phyloP scores from a whole-genome alignment of 2,329 filamentous ascomycete genomes.

The Botryotinia globosa region DNA sequence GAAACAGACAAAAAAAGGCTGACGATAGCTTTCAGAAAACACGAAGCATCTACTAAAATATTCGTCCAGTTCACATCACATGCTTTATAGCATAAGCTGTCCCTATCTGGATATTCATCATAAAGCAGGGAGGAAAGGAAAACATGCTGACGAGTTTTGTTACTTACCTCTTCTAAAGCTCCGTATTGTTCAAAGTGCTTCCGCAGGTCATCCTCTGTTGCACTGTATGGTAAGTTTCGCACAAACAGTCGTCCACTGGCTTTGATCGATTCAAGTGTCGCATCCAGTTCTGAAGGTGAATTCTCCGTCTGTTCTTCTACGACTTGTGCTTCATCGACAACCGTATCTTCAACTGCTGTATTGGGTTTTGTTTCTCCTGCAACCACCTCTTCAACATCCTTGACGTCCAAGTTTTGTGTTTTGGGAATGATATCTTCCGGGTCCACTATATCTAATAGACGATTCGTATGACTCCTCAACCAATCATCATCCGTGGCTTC shows the following conservation, averaged over 20 bases:
- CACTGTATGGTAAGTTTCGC: conserved; percentile 80
- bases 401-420: conserved; percentile 25
- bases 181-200: conserved; percentile 71
- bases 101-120: conserved; percentile 99
- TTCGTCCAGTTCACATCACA: conserved; percentile 90
- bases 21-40: conserved; percentile 57
- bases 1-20: conserved; percentile 25
- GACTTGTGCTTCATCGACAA: conserved; percentile 26
- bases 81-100: conserved; percentile 92
- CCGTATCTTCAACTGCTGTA: conserved; percentile 22
- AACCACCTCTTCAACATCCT: conserved; percentile 22
- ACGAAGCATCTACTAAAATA: conserved; percentile 99
- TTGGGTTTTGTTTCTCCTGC: conserved; percentile 22
- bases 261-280: conserved; percentile 58
- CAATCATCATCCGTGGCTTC: conserved; percentile 67
- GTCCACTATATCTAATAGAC: conserved; percentile 79
- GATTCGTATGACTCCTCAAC: conserved; percentile 84
- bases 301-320: conserved; percentile 31
- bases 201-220: conserved; percentile 73
- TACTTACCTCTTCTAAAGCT: conserved; percentile 79
- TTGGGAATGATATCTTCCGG: conserved; percentile 36
- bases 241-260: conserved; percentile 79
- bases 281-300: conserved; percentile 37
- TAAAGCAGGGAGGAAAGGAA: conserved; percentile 42
- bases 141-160: conserved; percentile 29